These are phyloP conservation scores for Cyphellophora attinorum DNA, from an alignment of 2,329 filamentous ascomycete genomes.

Conservation along the genomic window DNA sequence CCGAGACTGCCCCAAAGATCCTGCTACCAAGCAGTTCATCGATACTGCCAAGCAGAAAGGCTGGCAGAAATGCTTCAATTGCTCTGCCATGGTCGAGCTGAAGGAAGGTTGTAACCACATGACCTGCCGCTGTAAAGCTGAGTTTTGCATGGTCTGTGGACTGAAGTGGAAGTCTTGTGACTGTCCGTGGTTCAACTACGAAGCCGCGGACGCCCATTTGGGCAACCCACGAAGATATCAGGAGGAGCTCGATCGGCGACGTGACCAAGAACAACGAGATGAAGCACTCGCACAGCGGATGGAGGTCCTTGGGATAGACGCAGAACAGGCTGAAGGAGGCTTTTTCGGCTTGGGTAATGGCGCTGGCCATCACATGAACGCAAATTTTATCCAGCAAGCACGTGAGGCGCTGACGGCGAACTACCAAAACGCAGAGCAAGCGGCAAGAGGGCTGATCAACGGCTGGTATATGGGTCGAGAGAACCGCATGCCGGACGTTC, in stretches of 20 bases:
- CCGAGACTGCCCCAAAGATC: conserved; percentile 55
- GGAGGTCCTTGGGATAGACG: conserved; percentile 33
- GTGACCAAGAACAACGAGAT: conserved; percentile 39
- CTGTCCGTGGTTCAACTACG: conserved; percentile 70
- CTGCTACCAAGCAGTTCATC: conserved; percentile 32
- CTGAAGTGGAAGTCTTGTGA: conserved; percentile 73
- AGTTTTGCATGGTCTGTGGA: conserved; percentile 84
- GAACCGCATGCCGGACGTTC: conserved; percentile 12
- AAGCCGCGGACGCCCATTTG: conserved; percentile 44
- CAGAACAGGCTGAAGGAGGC: conserved; percentile 14
- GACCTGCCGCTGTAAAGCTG: conserved; percentile 71
- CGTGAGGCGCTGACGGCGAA: conserved; percentile 24
- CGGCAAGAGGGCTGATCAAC: conserved; percentile 21
- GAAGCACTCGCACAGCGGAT: conserved; percentile 43
- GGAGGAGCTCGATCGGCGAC: conserved; percentile 38
- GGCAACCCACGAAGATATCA: conserved; percentile 29
- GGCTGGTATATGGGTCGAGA: conserved; percentile 16
- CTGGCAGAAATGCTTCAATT: conserved; percentile 72
- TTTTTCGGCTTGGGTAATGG: conserved; percentile 11
- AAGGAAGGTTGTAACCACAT: conserved; percentile 83
- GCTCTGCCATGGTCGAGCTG: conserved; percentile 66
- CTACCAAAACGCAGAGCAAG: conserved; percentile 22
- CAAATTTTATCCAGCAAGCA: conserved; percentile 41
- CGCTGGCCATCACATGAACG: conserved; percentile 47
- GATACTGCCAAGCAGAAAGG: conserved; percentile 61